Evolutionary conservation across 2,329 filamentous ascomycete species (phyloP), one percentile per base, ranked within the genome.

Genomic region (Phialophora chinensis): DNA sequence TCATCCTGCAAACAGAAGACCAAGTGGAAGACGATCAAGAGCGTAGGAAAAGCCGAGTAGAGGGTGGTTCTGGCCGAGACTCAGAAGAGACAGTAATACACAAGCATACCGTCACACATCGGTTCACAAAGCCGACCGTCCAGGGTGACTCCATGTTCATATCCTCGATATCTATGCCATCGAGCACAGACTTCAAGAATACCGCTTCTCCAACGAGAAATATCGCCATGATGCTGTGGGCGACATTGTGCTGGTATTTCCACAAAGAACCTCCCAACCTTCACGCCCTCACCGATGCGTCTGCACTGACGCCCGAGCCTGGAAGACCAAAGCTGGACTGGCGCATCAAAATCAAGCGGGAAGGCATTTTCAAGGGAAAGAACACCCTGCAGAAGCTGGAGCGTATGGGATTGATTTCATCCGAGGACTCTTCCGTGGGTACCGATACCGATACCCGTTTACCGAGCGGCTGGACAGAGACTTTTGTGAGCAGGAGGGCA

Each of bases 151-250:
- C 87, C 73, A 84, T 97, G 65, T 97, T 93, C 81, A 94, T 98
- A 73, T 97, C 93, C 3, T 94, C 91, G 68, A 93, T 97, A 69
- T 94, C 92, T 58, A 92, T 91, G 71, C 92, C 94, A 0, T 90
- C 90, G 58, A 91, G 84, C 76, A 87, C 81, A 75, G 92, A 97
- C 57, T 96, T 90, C 80, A 92, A 91, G 75, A 88, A 92, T 0
- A 86, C 90, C 1, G 88, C 85, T 14, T 96, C 92, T 68, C 92
- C 92, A 0, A 95, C 92, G 0, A 85, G 93, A 53, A 91, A 96
- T 79, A 91, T 97, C 67, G 94, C 94, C 71, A 93, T 97, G 91
- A 96, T 97, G 90, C 85, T 98, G 6, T 98, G 92, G 91, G 88
- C 93, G 38, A 93, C 92, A 1, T 82, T 98, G 50, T 97, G 92